A percentile compares a stretch with the other conserved stretches of the same genome.
Evolutionary conservation across 225 moss, liverwort and hornwort genomes (phyloP).

Genomic region (Marchantia polymorpha): DNA sequence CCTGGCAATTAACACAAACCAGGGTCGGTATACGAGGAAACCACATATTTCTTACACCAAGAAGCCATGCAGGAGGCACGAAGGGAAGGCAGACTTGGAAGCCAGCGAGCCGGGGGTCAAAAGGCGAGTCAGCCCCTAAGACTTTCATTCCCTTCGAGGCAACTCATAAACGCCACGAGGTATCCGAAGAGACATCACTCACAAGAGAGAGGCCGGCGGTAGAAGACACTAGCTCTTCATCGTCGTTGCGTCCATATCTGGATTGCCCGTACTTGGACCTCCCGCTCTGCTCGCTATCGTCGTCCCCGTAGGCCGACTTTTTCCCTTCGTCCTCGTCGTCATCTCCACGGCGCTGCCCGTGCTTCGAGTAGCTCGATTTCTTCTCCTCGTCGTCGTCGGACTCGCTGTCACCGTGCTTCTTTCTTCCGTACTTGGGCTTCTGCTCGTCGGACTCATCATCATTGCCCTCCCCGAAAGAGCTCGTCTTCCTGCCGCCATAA

Average conservation of each 20-base stretch:
- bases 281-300: not conserved
- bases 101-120: not conserved
- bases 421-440: not conserved
- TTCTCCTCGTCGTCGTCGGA: not conserved
- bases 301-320: not conserved
- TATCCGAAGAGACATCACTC: not conserved
- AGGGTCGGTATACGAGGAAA: not conserved
- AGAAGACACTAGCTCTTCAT: conserved; percentile 18
- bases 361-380: not conserved
- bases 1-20: not conserved
- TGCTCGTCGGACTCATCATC: not conserved
- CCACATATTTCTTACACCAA: too few relatives aligned
- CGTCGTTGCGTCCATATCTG: not conserved
- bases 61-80: not conserved
- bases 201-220: conserved; percentile 21
- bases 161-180: not conserved
- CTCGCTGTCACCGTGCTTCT: not conserved
- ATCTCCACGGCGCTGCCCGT: not conserved
- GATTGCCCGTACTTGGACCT: conserved; percentile 13
- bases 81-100: not conserved
- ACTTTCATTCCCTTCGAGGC: not conserved
- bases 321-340: not conserved
- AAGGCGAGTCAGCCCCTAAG: too few relatives aligned
- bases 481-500: not conserved
- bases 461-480: not conserved